Base-by-base conservation (phyloP, 805 yeast genomes). In the Saccharomycopsis sp. region DNA sequence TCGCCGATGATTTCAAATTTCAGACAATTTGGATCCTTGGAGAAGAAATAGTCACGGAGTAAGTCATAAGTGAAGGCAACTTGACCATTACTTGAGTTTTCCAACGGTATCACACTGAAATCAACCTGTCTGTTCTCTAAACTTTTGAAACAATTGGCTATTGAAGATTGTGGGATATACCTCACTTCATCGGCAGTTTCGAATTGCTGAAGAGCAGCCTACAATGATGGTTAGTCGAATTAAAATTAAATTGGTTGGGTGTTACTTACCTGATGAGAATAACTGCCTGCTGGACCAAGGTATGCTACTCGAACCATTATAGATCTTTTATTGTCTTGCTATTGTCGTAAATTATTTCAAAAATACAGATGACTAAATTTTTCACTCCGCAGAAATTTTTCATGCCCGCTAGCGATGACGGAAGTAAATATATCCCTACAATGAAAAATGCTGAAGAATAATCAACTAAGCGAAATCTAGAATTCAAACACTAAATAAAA, bases 71-170 rank as follows among this genome's bases (percentile, higher is more conserved):
- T 85, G 57, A 81, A 75, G 1, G 81, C 84, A 4, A 93, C 98
- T 53, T 83, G 89, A 0, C 98, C 98, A 61, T 90, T 93, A 1
- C 97, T 83, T 2, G 97, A 88, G 64, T 90, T 90, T 56, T 90
- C 97, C 54, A 86, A 75, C 1, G 98, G 98, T 2, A 93, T 83
- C 8, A 88, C 82, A 0, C 90, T 80, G 56, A 67, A 79, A 43
- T 79, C 80, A n/a, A 78, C 79, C 16, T 63, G 63, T 8, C 67
- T 63, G 2, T 61, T 53, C 27, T 70, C 61, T 7, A 82, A 63
- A 1, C 66, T 59, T 39, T 69, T 66, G 59, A 90, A 84, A 58
- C 97, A 90, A 20, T 75, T 77, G 13, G 63, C 64, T 21, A 76
- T 76, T 5, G 71, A 62, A 3, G 60, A 48, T 24, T 60, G 57